A percentile compares a stretch with the other conserved stretches of the same genome.
Evolutionary conservation across 73 alveolate genomes (phyloP).

Genomic region (Tetrahymena thermophila): DNA sequence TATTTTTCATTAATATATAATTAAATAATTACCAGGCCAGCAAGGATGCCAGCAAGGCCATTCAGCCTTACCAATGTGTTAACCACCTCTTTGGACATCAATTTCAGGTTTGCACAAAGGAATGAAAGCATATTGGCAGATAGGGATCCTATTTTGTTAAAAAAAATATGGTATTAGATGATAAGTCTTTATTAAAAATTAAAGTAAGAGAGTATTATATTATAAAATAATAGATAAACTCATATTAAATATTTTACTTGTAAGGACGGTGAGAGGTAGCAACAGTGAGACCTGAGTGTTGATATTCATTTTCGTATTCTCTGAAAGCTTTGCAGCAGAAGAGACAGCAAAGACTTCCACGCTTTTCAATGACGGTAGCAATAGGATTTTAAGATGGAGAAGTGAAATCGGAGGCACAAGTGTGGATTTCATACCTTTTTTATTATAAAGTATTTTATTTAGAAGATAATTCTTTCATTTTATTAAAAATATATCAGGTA

Average conservation of each 20-base stretch:
- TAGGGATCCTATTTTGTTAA: neutral
- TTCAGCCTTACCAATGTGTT: neutral
- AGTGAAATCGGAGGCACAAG: neutral
- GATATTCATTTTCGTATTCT: neutral
- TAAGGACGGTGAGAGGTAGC: neutral
- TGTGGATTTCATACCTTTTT: neutral
- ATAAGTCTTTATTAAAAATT: neutral
- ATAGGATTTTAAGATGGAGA: neutral
- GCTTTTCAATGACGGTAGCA: neutral
- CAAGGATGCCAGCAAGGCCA: constrained; percentile 3
- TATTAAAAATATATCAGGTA: no score
- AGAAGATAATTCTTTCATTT: neutral
- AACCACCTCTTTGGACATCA: neutral
- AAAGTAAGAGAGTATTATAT: neutral
- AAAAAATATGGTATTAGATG: neutral
- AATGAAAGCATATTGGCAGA: neutral
- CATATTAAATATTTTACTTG: neutral
- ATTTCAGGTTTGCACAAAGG: neutral
- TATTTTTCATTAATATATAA: neutral
- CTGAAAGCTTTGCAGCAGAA: neutral
- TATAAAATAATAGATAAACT: neutral
- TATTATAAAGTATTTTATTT: no score
- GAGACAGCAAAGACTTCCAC: neutral
- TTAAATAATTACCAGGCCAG: neutral
- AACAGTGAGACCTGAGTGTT: neutral